phyloP scores from a whole-genome alignment of 768 basidiomycete genomes.

The Collybia sordida region DNA sequence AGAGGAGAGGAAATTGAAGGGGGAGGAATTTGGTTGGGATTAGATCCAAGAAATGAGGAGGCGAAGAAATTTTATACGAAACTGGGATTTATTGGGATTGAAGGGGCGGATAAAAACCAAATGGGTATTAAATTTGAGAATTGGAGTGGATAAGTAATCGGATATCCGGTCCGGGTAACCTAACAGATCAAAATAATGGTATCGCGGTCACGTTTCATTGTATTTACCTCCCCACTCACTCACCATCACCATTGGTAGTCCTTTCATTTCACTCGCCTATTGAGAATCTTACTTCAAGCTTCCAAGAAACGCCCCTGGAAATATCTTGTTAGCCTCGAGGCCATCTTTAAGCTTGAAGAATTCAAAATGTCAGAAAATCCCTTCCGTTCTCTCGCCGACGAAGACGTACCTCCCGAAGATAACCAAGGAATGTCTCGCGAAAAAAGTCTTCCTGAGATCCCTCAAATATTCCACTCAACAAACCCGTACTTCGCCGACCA shows the following conservation, averaged over 20 bases:
- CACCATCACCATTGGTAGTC: too few relatives aligned
- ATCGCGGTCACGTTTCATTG: too few relatives aligned
- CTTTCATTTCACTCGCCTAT: too few relatives aligned
- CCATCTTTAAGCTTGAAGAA: not conserved
- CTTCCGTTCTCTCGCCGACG: slow-evolving; percentile 2
- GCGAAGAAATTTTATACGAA: slow-evolving; percentile 63
- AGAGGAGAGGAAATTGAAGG: slow-evolving; percentile 40
- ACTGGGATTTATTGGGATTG: slow-evolving; percentile 60
- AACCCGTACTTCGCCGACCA: not conserved
- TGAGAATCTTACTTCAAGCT: too few relatives aligned
- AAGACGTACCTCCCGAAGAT: too few relatives aligned
- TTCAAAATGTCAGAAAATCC: not conserved
- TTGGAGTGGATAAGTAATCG: slow-evolving; percentile 12
- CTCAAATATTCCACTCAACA: not conserved
- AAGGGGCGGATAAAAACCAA: slow-evolving; percentile 47
- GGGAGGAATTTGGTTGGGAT: slow-evolving; percentile 63
- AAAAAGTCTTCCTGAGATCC: not conserved
- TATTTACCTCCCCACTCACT: too few relatives aligned
- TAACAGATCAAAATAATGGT: too few relatives aligned
- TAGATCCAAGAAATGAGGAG: slow-evolving; percentile 60
- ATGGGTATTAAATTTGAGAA: slow-evolving; percentile 57
- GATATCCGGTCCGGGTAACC: too few relatives aligned
- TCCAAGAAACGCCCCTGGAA: too few relatives aligned
- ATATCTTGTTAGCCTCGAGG: too few relatives aligned
- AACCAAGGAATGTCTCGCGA: not conserved